These are phyloP conservation scores for Thermochaetoides thermophila DNA, from an alignment of 495 filamentous ascomycete genomes.

Conservation along the genomic window DNA sequence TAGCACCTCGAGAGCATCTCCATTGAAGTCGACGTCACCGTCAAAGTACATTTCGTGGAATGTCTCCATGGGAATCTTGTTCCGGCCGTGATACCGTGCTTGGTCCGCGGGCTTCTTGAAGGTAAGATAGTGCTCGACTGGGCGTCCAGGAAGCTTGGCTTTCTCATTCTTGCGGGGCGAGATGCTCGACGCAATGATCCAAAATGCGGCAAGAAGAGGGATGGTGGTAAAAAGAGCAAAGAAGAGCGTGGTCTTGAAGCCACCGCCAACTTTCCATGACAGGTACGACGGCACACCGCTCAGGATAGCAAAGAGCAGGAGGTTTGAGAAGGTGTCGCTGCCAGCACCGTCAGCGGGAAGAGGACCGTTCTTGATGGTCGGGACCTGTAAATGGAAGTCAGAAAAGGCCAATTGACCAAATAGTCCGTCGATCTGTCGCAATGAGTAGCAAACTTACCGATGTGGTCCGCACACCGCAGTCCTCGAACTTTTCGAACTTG, in stretches of 20 bases:
- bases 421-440: neutral
- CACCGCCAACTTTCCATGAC: slow-evolving; percentile 53
- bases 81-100: slow-evolving; percentile 57
- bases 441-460: slow-evolving; percentile 36
- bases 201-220: slow-evolving; percentile 58
- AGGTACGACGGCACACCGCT: slow-evolving; percentile 49
- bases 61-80: slow-evolving; percentile 72
- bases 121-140: slow-evolving; percentile 69
- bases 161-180: slow-evolving; percentile 69
- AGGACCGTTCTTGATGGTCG: slow-evolving; percentile 66
- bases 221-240: slow-evolving; percentile 47
- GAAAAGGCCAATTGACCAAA: neutral
- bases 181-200: slow-evolving; percentile 48
- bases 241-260: slow-evolving; percentile 57
- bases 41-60: slow-evolving; percentile 88
- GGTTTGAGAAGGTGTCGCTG: slow-evolving; percentile 55
- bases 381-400: slow-evolving; percentile 36
- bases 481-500: slow-evolving; percentile 40
- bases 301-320: slow-evolving; percentile 42
- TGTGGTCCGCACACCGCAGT: slow-evolving; percentile 62
- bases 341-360: slow-evolving; percentile 64
- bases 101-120: slow-evolving; percentile 66
- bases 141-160: slow-evolving; percentile 57
- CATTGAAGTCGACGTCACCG: slow-evolving; percentile 74
- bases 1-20: slow-evolving; percentile 61